Conservation (phyloP, 2,329 filamentous ascomycete species). For the Hypoxylon sp. region DNA sequence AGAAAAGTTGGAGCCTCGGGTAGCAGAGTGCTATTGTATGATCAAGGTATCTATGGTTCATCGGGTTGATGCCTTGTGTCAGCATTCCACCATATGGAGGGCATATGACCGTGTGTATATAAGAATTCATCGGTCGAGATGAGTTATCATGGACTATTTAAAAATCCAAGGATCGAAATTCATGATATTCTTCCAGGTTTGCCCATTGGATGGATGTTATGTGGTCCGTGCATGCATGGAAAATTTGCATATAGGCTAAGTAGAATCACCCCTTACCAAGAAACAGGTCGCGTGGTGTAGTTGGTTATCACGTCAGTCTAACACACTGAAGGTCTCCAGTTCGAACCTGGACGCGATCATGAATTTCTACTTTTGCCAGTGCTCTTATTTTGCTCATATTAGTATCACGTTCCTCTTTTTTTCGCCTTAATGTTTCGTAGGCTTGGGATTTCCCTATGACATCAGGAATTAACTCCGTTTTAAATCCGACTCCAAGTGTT, state of each 20-base stretch:
- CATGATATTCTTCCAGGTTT: background rate
- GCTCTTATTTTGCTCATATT: background rate
- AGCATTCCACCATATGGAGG: background rate
- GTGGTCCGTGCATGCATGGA: background rate
- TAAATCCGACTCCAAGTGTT: background rate
- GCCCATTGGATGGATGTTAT: background rate
- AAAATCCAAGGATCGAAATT: background rate
- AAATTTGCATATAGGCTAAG: background rate
- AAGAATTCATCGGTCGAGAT: background rate
- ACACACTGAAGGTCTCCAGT: constrained; percentile 59
- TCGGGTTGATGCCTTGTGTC: background rate
- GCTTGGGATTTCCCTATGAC: background rate
- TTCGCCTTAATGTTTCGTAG: background rate
- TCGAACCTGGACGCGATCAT: constrained; percentile 52
- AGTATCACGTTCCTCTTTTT: background rate
- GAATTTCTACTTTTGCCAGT: constrained; percentile 1
- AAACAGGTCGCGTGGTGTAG: constrained; percentile 53
- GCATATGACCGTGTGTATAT: background rate
- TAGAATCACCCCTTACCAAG: background rate
- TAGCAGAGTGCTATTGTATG: background rate
- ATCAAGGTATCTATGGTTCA: background rate
- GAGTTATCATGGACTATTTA: background rate
- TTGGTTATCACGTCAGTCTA: constrained; percentile 67
- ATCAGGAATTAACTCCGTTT: background rate
- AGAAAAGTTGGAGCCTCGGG: background rate